These are phyloP conservation scores for Evernia prunastri DNA, from an alignment of 495 filamentous ascomycete species.

Conservation along the genomic window DNA sequence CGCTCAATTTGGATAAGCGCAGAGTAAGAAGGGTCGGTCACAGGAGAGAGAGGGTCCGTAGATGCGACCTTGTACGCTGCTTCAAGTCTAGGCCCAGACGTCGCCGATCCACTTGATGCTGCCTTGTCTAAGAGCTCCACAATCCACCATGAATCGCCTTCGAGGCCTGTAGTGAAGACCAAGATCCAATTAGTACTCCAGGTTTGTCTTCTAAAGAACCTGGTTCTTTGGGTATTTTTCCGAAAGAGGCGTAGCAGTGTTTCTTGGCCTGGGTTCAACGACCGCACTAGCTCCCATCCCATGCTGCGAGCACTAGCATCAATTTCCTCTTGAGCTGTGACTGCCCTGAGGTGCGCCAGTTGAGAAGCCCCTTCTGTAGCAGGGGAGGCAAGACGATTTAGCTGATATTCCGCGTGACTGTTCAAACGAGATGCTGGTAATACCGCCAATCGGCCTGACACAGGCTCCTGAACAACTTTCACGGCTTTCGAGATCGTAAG, in stretches of 20 bases:
- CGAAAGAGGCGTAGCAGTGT: conserved; percentile 57
- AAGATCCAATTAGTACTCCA: conserved; percentile 65
- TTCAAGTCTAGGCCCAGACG: conserved; percentile 14
- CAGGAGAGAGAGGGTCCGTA: conserved; percentile 20
- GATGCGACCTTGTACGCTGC: conserved; percentile 28
- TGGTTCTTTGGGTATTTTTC: conserved; percentile 48
- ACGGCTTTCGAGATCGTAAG: conserved; percentile 52
- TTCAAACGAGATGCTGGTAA: conserved; percentile 39
- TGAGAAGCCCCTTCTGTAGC: conserved; percentile 41
- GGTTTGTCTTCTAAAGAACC: conserved; percentile 56
- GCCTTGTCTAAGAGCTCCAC: conserved; percentile 49
- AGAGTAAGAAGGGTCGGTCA: conserved; percentile 25
- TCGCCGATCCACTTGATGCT: conserved; percentile 13
- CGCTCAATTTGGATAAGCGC: conserved; percentile 34
- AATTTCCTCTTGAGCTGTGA: conserved; percentile 55
- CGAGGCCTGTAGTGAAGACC: conserved; percentile 60
- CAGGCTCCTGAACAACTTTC: conserved; percentile 61
- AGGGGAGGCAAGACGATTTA: conserved; percentile 40
- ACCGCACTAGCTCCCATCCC: conserved; percentile 53
- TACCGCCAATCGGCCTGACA: conserved; percentile 52
- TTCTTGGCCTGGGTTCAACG: conserved; percentile 47
- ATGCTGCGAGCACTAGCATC: conserved; percentile 50
- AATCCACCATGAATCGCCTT: conserved; percentile 72
- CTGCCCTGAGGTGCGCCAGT: conserved; percentile 53
- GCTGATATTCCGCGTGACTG: conserved; percentile 39